Base-by-base conservation (phyloP, 164 flowering plant species). In the Vitis rupestris region DNA sequence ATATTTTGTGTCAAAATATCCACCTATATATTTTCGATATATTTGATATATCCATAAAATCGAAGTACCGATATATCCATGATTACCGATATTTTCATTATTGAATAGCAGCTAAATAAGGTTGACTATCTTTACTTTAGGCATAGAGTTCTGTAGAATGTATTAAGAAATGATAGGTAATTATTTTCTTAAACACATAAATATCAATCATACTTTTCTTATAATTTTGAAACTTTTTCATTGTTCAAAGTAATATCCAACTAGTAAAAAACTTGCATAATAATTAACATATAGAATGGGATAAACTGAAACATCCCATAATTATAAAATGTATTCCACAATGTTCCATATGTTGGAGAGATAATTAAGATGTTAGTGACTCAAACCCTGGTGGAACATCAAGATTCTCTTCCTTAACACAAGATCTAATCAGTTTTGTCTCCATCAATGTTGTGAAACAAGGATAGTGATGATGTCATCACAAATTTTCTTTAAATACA, bases 361-460 rank as follows among this genome's bases (percentile, higher is more conserved):
- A 19, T 19, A 19, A 1, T 19, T 19, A 85, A 52, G 90, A 79
- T 30, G 85, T 72, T 68, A 75, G 79, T 60, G 90, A 73, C 77
- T 85, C 91, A 67, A 89, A 89, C 63, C 93, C 93, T 6, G 93
- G 93, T 61, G 93, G 90, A 73, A 88, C 81, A 11, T 89, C 93
- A 75, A 83, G 77, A 65, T 73, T 83, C n/a, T 89, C 89, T 75
- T 84, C 90, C 76, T 84, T 82, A 15, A 76, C 68, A 61, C 83
- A 74, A 65, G 78, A 60, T 70, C 82, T 83, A 66, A 87, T 64
- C 63, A 85, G 83, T 65, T 86, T 83, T 17, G 87, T 89, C 62
- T 87, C 89, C 89, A 88, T 88, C 17, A 63, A 3, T 67, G 30
- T 78, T 75, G 72, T 27, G 10, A 55, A 37, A 59, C 55, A 70